Evolutionary conservation across 345 rosid species (phyloP).

Genomic region (Crucihimalaya himalaica): DNA sequence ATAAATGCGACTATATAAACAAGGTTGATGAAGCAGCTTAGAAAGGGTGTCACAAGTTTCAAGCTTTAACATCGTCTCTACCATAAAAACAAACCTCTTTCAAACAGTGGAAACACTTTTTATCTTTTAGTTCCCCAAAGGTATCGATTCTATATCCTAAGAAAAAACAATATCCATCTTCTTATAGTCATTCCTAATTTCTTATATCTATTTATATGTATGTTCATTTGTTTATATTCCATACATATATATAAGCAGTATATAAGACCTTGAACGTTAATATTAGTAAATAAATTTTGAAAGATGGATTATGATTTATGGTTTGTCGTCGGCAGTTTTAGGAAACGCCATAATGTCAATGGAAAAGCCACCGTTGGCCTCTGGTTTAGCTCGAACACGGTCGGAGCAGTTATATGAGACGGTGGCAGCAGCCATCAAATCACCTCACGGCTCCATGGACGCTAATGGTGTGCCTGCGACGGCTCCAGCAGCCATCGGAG

Average conservation of each 20-base stretch:
- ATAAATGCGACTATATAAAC: slow-evolving; percentile 42
- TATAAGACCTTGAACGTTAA: slow-evolving; percentile 14
- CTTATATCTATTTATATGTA: neutral
- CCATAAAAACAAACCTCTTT: slow-evolving; percentile 33
- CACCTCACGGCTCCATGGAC: slow-evolving; percentile 44
- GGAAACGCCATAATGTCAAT: slow-evolving; percentile 31
- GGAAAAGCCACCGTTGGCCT: slow-evolving; percentile 56
- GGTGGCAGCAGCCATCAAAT: slow-evolving; percentile 71
- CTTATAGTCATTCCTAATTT: slow-evolving; percentile 22
- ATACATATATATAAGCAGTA: neutral
- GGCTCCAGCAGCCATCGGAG: slow-evolving; percentile 30
- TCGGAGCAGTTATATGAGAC: slow-evolving; percentile 81
- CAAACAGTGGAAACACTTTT: slow-evolving; percentile 22
- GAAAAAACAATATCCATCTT: slow-evolving; percentile 10
- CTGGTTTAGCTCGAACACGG: slow-evolving; percentile 67
- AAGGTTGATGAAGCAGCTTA: slow-evolving; percentile 29
- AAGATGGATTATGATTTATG: slow-evolving; percentile 6
- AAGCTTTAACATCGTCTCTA: slow-evolving; percentile 37
- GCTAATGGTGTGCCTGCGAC: slow-evolving; percentile 36
- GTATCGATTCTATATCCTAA: slow-evolving; percentile 24
- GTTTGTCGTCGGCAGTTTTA: slow-evolving; percentile 1
- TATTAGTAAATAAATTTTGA: slow-evolving; percentile 1
- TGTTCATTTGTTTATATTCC: neutral
- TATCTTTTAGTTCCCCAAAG: slow-evolving; percentile 38
- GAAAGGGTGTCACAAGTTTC: slow-evolving; percentile 40